Conservation (phyloP, 2,329 filamentous ascomycete species). For the Curvularia lunata region DNA sequence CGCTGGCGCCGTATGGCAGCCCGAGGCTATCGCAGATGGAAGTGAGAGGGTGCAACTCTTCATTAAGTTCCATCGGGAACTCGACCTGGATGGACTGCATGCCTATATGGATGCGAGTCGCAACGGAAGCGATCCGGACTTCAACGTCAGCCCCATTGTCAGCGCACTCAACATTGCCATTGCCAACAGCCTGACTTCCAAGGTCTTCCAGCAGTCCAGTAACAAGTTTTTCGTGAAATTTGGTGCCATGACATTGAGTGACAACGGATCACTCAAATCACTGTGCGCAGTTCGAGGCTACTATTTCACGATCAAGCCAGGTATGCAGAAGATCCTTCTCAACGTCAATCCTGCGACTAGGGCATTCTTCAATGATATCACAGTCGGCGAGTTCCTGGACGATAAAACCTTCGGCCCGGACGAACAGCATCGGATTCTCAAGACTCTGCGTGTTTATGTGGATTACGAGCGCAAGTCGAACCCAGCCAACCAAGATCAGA, state of each 20-base stretch:
- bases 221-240: conserved; percentile 19
- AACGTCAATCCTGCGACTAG: conserved; percentile 18
- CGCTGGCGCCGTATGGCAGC: neutral
- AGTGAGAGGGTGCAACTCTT: neutral
- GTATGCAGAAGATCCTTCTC: conserved; percentile 16
- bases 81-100: neutral
- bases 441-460: conserved; percentile 9
- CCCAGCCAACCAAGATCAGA: neutral
- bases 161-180: conserved; percentile 12
- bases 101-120: neutral
- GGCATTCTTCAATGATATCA: conserved; percentile 18
- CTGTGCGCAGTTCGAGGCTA: conserved; percentile 21
- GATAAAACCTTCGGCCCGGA: conserved; percentile 3
- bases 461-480: neutral
- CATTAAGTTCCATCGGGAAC: neutral
- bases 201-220: conserved; percentile 5
- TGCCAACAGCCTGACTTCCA: conserved; percentile 4
- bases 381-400: conserved; percentile 15
- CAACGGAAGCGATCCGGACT: neutral
- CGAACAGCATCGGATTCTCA: neutral
- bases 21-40: neutral
- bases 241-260: neutral
- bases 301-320: conserved; percentile 18
- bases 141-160: neutral
- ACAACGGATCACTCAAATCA: conserved; percentile 4